Evolutionary conservation across 345 rosid genomes (phyloP).

Genomic region (Xanthoceras sorbifolium): DNA sequence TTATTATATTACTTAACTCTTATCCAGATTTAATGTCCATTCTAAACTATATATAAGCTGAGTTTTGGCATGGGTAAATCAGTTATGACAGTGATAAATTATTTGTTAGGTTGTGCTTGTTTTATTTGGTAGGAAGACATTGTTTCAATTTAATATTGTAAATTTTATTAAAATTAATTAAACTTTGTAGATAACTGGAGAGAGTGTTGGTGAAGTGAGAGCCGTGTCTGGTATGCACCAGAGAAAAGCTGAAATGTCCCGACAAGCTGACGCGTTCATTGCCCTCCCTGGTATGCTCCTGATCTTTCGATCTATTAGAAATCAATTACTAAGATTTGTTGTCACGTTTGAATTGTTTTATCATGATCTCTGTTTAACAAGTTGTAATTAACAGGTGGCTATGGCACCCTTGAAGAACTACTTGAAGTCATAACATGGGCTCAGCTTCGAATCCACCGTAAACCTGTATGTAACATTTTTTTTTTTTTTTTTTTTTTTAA

Average conservation of each 20-base stretch:
- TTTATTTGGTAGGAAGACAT: not conserved
- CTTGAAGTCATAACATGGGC: slow-evolving; percentile 99
- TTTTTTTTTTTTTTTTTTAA: no score
- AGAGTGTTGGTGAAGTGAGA: slow-evolving; percentile 84
- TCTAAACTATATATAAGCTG: not conserved
- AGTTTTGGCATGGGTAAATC: not conserved
- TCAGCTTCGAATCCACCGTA: slow-evolving; percentile 91
- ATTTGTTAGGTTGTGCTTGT: not conserved
- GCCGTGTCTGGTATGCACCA: slow-evolving; percentile 95
- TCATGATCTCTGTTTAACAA: not conserved
- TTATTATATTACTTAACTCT: not conserved
- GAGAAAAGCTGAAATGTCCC: slow-evolving; percentile 95
- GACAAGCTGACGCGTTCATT: slow-evolving; percentile 92
- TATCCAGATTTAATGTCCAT: not conserved
- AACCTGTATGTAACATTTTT: slow-evolving; percentile 65
- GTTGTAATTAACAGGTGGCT: slow-evolving; percentile 60
- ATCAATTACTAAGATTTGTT: not conserved
- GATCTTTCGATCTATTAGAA: not conserved
- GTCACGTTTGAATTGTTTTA: no score
- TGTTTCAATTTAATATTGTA: not conserved
- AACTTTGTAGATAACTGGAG: slow-evolving; percentile 67
- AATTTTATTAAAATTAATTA: not conserved
- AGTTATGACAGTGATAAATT: not conserved
- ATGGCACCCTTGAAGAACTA: slow-evolving; percentile 93
- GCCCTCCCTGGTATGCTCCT: slow-evolving; percentile 76